Evolutionary conservation across 106 monocot species (phyloP), one percentile per base, ranked within the genome.

Genomic region (Dendrobium nobile): DNA sequence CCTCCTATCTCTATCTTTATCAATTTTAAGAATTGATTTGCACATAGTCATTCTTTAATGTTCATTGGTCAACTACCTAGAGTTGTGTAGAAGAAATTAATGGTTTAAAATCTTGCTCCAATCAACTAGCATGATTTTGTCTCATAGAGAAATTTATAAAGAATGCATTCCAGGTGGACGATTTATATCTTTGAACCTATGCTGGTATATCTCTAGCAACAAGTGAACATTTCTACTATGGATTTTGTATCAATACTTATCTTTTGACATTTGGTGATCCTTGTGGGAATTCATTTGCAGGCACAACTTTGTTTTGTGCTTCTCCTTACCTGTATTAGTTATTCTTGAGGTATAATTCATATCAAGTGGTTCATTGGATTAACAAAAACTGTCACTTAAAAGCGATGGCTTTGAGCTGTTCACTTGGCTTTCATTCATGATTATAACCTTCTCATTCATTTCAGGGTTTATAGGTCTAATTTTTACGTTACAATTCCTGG

Each of bases 401-500:
- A 0, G 15, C 2, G 64, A 72, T 72, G 72, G 11, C 15, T 72
- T 37, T 72, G 51, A 51, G 13, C 2, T 15, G 16, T 16, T 72
- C 22, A 24, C 11, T 41, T 75, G 17, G 18, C 8, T n/a, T 75
- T 44, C 43, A 45, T 75, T 75, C 19, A 75, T 5, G 5, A 43
- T 75, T 75, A 13, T 75, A 20, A 4, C 9, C 74, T n/a, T 75
- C n/a, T 20, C 41, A 75, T 72, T 72, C 31, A 27, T 72, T 33
- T 37, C 11, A 44, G 26, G 44, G 7, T 20, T 75, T 75, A 51
- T 51, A 13, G 16, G 51, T 75, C 8, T 75, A 20, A n/a, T 27
- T 27, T 18, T 76, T 22, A 13, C 7, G 37, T 82, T 70, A 75
- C 70, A 72, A 41, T 54, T 74, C 17, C 37, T 85, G 85, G 82